A percentile compares a stretch with the other conserved stretches of the same genome.
Conservation (phyloP, 352 stramenopile genomes). For the Plasmopara muralis region DNA sequence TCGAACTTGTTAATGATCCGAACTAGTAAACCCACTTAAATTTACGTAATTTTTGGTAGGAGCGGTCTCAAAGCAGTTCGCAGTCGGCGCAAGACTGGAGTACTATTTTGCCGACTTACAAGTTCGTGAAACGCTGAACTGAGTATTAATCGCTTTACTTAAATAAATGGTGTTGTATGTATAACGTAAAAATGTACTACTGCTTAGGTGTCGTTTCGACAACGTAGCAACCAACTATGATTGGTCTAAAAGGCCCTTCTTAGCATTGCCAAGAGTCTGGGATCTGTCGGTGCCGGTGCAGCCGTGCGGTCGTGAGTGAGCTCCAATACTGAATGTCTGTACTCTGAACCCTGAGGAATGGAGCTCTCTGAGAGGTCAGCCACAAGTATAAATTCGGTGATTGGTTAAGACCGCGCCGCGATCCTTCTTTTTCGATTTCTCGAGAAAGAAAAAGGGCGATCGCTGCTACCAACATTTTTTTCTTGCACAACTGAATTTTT, state of each 20-base stretch:
- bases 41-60: slow-evolving; percentile 19
- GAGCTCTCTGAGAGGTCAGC: slow-evolving; percentile 5
- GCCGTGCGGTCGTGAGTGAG: background rate
- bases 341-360: slow-evolving; percentile 3
- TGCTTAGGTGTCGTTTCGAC: background rate
- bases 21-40: no score
- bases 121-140: no score
- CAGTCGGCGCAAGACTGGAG: slow-evolving; percentile 11
- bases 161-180: background rate
- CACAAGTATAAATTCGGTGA: slow-evolving; percentile 15
- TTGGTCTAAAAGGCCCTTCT: background rate
- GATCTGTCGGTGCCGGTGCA: slow-evolving; percentile 18
- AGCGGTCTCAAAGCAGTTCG: slow-evolving; percentile 17
- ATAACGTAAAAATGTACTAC: no score
- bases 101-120: no score
- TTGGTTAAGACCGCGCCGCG: slow-evolving; percentile 7
- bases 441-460: slow-evolving; percentile 10
- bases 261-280: slow-evolving; percentile 2
- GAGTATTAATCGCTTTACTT: slow-evolving; percentile 1
- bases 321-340: slow-evolving; percentile 11
- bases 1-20: no score
- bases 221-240: background rate
- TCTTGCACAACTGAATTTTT: slow-evolving; percentile 23
- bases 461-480: slow-evolving; percentile 8
- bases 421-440: slow-evolving; percentile 32